Evolutionary conservation across 169 alveolate genomes (phyloP).

Genomic region (Plasmodium relictum): DNA sequence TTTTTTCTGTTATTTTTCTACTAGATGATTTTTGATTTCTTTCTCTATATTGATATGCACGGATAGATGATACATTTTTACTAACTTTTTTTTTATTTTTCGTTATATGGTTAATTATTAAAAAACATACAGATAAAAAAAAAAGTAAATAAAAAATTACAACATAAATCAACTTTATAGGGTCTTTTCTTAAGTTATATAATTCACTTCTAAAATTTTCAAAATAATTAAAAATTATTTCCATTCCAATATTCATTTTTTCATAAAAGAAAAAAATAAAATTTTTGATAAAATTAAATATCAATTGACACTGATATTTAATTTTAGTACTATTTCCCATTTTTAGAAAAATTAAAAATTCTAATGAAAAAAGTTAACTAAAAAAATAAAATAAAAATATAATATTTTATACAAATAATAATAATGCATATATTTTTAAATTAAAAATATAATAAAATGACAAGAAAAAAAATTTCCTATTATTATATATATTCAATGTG

Average conservation of each 20-base stretch:
- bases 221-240: neutral
- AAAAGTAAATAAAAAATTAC: constrained; percentile 8
- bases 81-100: neutral
- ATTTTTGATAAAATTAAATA: constrained; percentile 6
- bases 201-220: neutral
- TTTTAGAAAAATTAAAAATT: neutral
- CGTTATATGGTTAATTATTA: constrained; percentile 14
- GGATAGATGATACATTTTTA: neutral
- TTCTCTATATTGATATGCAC: neutral
- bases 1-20: neutral
- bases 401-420: too few relatives aligned
- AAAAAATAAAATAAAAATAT: too few relatives aligned
- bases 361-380: too few relatives aligned
- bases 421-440: too few relatives aligned
- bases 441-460: too few relatives aligned
- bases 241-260: constrained; percentile 8
- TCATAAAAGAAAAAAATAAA: constrained; percentile 20
- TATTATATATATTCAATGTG: too few relatives aligned
- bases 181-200: neutral
- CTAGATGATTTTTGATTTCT: neutral
- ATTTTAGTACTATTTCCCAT: constrained; percentile 19
- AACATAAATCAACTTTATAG: neutral
- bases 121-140: constrained; percentile 17
- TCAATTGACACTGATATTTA: constrained; percentile 2
- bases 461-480: too few relatives aligned